Percentiles rank a stretch among this genome's conserved stretches.
Evolutionary conservation across 352 stramenopile genomes (phyloP).

Genomic region (Phytophthora megakarya): DNA sequence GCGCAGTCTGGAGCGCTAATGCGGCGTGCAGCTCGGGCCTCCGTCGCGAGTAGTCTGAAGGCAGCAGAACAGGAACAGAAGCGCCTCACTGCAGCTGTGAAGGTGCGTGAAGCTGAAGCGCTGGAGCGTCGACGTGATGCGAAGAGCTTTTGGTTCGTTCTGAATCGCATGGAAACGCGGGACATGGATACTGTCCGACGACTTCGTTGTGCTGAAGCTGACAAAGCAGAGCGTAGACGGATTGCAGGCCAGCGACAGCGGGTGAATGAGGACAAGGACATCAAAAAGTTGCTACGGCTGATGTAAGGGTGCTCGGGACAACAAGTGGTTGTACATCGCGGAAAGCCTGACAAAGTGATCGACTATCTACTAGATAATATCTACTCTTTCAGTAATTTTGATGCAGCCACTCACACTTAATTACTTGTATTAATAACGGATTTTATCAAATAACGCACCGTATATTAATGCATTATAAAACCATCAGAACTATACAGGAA

Average conservation of each 20-base stretch:
- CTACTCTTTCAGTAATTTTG: too few species aligned
- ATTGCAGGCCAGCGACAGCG: slow-evolving; percentile 39
- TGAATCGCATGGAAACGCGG: slow-evolving; percentile 56
- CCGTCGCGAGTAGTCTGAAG: slow-evolving; percentile 41
- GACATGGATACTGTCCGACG: slow-evolving; percentile 30
- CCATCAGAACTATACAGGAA: too few species aligned
- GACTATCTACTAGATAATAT: too few species aligned
- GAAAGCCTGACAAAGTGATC: too few species aligned
- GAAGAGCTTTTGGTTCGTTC: slow-evolving; percentile 74
- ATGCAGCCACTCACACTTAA: too few species aligned
- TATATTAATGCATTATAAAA: too few species aligned
- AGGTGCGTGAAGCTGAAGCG: slow-evolving; percentile 43
- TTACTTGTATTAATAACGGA: too few species aligned
- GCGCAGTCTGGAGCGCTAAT: slow-evolving; percentile 71
- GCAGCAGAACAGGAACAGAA: slow-evolving; percentile 42
- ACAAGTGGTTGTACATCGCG: too few species aligned
- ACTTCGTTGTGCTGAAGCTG: slow-evolving; percentile 26
- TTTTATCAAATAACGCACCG: too few species aligned
- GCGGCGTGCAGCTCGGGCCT: slow-evolving; percentile 54
- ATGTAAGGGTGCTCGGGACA: too few species aligned
- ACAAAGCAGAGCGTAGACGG: slow-evolving; percentile 33
- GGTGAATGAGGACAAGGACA: slow-evolving; percentile 70
- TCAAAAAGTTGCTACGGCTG: slow-evolving; percentile 65
- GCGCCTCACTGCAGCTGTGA: slow-evolving; percentile 29
- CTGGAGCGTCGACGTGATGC: slow-evolving; percentile 51